Evolutionary conservation across 2,329 filamentous ascomycete species (phyloP).

Genomic region (Beauveria pseudobassiana): DNA sequence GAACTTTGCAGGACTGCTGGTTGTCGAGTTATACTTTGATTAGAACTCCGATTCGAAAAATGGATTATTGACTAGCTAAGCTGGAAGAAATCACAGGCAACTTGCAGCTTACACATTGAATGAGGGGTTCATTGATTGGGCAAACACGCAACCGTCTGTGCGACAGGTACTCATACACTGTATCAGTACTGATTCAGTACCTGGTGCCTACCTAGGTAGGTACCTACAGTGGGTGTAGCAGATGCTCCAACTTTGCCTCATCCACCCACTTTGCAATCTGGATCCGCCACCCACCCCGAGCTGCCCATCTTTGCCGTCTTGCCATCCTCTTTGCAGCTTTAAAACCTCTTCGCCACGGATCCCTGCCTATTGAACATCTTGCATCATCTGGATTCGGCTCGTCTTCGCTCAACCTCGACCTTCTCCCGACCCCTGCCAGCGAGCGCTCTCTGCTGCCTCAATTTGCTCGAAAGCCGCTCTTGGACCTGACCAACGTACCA

Average conservation of each 20-base stretch:
- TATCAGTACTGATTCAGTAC: neutral
- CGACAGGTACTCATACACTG: neutral
- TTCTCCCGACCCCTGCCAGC: neutral
- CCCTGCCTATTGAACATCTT: neutral
- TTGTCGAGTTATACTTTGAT: no score
- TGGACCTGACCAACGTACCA: neutral
- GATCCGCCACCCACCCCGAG: neutral
- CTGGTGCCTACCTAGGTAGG: no score
- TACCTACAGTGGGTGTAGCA: no score
- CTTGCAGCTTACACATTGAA: neutral
- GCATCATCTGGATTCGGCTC: neutral
- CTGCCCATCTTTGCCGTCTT: neutral
- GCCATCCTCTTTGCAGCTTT: neutral
- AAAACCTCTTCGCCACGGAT: neutral
- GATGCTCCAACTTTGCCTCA: neutral
- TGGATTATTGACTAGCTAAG: no score
- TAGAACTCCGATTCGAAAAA: no score
- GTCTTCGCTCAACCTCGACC: neutral
- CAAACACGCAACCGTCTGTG: neutral
- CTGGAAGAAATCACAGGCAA: no score
- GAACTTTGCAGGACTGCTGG: no score
- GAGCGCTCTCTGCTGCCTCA: neutral
- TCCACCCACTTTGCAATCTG: neutral
- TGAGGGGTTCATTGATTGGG: constrained; percentile 5
- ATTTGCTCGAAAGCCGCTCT: neutral